These are phyloP conservation scores for Phlebiopsis gigantea DNA, from an alignment of 768 basidiomycete genomes.

Conservation along the genomic window DNA sequence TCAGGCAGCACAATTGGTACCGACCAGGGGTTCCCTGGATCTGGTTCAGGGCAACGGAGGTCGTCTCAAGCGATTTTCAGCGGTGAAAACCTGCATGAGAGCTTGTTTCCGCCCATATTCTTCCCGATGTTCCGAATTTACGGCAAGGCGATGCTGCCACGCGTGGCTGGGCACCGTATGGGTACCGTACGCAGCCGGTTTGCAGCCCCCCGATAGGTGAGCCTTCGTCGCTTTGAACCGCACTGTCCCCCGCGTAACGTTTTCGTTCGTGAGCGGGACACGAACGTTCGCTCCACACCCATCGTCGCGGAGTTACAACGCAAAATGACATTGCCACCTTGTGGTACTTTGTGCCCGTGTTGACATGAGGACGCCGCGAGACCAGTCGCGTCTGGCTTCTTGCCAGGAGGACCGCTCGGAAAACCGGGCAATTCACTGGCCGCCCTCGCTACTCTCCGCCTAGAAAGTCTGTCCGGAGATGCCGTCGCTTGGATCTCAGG, in stretches of 20 bases:
- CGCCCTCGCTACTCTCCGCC: neutral
- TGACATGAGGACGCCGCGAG: neutral
- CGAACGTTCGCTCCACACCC: neutral
- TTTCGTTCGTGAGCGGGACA: neutral
- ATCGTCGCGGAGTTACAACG: neutral
- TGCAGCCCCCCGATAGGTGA: neutral
- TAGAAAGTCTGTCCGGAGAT: neutral
- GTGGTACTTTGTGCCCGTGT: neutral
- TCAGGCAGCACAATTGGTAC: neutral
- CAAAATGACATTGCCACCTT: neutral
- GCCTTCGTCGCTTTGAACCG: neutral
- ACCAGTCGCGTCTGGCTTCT: neutral
- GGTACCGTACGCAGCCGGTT: neutral
- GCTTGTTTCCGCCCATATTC: neutral
- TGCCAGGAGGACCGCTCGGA: neutral
- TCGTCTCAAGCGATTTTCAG: neutral
- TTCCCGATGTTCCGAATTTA: neutral
- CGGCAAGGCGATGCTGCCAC: neutral
- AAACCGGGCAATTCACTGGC: neutral
- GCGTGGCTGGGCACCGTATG: neutral
- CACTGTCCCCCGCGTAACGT: neutral
- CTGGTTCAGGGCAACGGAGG: neutral
- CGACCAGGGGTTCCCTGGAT: neutral
- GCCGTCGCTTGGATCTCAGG: constrained; percentile 2
- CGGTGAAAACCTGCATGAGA: neutral